Evolutionary conservation across 1,139 yeast species (phyloP).

Genomic region (Pichia sp.): DNA sequence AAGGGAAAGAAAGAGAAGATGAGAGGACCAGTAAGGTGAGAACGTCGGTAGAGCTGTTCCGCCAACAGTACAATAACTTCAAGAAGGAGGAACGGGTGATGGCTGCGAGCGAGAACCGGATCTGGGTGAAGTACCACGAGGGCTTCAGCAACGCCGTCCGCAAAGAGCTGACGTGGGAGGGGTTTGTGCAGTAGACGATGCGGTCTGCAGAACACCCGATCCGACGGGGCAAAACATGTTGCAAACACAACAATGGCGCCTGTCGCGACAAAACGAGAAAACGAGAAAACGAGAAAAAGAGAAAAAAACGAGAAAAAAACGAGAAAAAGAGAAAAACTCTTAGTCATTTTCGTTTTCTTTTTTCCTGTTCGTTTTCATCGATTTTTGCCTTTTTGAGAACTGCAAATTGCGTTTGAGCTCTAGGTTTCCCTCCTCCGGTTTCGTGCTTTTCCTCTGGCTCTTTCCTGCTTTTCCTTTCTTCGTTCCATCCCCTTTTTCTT

Average conservation of each 20-base stretch:
- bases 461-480: background rate
- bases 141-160: conserved; percentile 94
- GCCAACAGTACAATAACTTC: conserved; percentile 22
- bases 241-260: too few relatives aligned
- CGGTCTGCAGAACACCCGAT: too few relatives aligned
- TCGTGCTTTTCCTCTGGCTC: background rate
- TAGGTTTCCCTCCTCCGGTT: background rate
- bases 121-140: conserved; percentile 91
- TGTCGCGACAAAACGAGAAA: too few relatives aligned
- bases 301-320: too few relatives aligned
- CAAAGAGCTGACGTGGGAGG: conserved; percentile 75
- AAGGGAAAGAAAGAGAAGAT: too few relatives aligned
- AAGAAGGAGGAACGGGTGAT: conserved; percentile 5
- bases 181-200: conserved; percentile 35
- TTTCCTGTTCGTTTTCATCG: background rate
- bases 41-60: conserved; percentile 31
- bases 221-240: too few relatives aligned
- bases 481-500: background rate
- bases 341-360: background rate
- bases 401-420: too few relatives aligned
- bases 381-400: background rate
- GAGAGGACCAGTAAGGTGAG: background rate
- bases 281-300: too few relatives aligned
- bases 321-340: too few relatives aligned
- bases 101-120: conserved; percentile 34